Conservation (phyloP, 2,329 filamentous ascomycete species). For the Fusarium napiforme region DNA sequence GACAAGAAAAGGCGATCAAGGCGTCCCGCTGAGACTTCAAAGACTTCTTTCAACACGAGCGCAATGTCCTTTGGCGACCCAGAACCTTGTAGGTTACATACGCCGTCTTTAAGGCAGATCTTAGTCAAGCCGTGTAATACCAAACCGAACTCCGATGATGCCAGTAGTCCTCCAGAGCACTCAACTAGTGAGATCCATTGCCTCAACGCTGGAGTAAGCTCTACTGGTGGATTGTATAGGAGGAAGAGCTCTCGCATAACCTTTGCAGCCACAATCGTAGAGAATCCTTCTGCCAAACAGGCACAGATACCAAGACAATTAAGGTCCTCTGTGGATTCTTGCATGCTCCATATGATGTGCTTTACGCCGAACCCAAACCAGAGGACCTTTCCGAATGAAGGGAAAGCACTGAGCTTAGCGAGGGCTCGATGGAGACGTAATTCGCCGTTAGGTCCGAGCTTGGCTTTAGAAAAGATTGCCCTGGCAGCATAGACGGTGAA, state of each 20-base stretch:
- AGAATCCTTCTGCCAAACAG: accelerated
- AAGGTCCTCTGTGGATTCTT: background rate
- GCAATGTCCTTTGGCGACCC: background rate
- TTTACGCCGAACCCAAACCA: accelerated
- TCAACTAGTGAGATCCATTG: accelerated
- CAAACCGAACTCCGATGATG: accelerated
- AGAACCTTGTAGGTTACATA: accelerated
- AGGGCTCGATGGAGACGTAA: accelerated
- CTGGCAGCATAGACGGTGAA: background rate
- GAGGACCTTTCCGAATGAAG: accelerated
- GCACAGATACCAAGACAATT: background rate
- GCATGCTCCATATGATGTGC: background rate
- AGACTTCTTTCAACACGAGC: accelerated
- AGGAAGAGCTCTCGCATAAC: background rate
- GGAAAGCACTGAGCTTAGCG: accelerated
- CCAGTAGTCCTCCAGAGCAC: accelerated
- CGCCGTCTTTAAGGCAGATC: accelerated
- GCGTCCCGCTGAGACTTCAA: accelerated
- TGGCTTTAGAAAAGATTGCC: background rate
- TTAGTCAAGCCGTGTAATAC: accelerated
- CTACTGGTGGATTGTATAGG: accelerated
- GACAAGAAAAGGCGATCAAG: background rate
- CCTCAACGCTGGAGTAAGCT: accelerated
- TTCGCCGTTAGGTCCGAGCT: accelerated
- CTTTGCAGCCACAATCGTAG: accelerated